Evolutionary conservation across 1,284 basidiomycete genomes (phyloP), one percentile per base, ranked within the genome.

Genomic region (Naganishia liquefaciens): DNA sequence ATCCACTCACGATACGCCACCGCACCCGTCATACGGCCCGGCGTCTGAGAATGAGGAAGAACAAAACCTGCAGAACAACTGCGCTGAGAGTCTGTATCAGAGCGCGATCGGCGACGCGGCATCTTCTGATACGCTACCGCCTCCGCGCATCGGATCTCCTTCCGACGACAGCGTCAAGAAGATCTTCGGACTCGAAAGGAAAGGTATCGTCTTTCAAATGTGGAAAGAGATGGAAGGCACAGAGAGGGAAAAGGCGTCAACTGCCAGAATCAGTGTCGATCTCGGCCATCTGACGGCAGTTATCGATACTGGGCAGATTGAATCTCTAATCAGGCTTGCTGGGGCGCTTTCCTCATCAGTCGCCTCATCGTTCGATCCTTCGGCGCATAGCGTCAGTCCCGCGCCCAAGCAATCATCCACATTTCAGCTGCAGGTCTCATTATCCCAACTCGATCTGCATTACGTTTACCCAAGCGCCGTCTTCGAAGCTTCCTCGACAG

Each of bases 71-170:
- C 27, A 62, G 11, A 54, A 63, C 1, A 68, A 62, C 11, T 69
- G 69, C 0, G 73, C 71, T 3, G 69, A 66, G 28, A 75, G 72
- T 44, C 54, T 77, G 10, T 78, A 77, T 54, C 68, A 72, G 30
- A 74, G 72, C 54, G 73, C 73, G 5, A 65, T 68, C n/a, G 46
- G 61, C 53, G 54, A 69, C 19, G 47, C 67, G 51, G 52, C 57
- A 19, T 46, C 46, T 10, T 15, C 39, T 19, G 5, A 5, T n/a
- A 37, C 33, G 13, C 23, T 27, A 10, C n/a, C 54, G 21, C 53
- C 23, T 43, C 5, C 21, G n/a, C 10, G 40, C 27, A 11, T 13
- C 33, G 13, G 7, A 37, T 37, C 33, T 37, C n/a, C n/a, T n/a
- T 7, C 33, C 9, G 33, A 37, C 10, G 33, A 37, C 9, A 37